phyloP scores from a whole-genome alignment of 495 filamentous ascomycete genomes.

The Pseudoneurospora amorphoporcata region DNA sequence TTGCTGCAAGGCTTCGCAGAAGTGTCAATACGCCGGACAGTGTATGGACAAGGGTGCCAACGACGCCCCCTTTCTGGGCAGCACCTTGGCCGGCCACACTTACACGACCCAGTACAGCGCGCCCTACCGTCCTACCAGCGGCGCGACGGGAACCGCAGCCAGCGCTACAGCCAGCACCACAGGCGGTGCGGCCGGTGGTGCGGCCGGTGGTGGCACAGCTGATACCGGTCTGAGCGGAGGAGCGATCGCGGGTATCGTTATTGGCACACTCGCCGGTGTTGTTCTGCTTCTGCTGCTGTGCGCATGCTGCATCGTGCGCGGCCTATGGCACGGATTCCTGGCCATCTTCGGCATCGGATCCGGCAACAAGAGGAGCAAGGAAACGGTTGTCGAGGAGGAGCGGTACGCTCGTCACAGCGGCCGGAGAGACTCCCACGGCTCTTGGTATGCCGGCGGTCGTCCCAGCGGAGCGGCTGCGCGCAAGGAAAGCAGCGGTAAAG shows the following conservation, averaged over 20 bases:
- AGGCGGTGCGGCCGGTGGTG: slow-evolving; percentile 31
- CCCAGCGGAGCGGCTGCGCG: slow-evolving; percentile 42
- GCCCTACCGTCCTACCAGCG: slow-evolving; percentile 62
- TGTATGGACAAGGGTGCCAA: slow-evolving; percentile 25
- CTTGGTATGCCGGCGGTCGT: slow-evolving; percentile 52
- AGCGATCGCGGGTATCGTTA: slow-evolving; percentile 91
- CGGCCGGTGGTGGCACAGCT: slow-evolving; percentile 22
- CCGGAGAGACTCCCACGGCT: slow-evolving; percentile 35
- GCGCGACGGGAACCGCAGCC: slow-evolving; percentile 26
- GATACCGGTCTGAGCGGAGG: slow-evolving; percentile 59
- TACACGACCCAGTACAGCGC: slow-evolving; percentile 43
- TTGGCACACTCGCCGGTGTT: slow-evolving; percentile 71
- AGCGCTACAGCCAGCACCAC: slow-evolving; percentile 34
- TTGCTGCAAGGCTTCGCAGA: slow-evolving; percentile 65
- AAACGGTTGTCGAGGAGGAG: slow-evolving; percentile 56
- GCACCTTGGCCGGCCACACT: slow-evolving; percentile 21
- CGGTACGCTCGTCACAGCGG: slow-evolving; percentile 44
- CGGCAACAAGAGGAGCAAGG: slow-evolving; percentile 37
- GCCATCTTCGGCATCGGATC: slow-evolving; percentile 53
- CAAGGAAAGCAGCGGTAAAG: slow-evolving; percentile 43
- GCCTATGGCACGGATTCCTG: slow-evolving; percentile 51
- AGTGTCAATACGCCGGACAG: slow-evolving; percentile 44
- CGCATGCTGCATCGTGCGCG: slow-evolving; percentile 61
- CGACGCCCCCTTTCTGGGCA: slow-evolving; percentile 19
- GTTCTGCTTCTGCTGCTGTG: slow-evolving; percentile 62